Evolutionary conservation across 768 basidiomycete species (phyloP).

Genomic region (Suillus spraguei): DNA sequence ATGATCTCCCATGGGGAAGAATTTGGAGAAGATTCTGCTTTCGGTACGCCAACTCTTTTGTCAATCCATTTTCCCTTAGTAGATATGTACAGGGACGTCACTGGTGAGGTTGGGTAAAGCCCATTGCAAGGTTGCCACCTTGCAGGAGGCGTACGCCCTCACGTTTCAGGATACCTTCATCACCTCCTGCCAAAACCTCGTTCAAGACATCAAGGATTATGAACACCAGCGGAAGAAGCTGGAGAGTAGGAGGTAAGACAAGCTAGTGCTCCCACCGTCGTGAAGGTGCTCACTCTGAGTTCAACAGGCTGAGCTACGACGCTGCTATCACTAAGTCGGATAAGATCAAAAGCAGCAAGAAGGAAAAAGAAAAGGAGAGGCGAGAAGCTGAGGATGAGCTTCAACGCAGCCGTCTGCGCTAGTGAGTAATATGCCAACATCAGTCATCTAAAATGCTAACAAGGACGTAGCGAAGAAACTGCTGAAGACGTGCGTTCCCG

Average conservation of each 20-base stretch:
- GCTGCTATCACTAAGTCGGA: constrained; percentile 71
- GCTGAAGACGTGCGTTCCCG: constrained; percentile 81
- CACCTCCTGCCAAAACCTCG: constrained; percentile 61
- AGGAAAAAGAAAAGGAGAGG: constrained; percentile 76
- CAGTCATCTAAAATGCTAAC: constrained; percentile 8
- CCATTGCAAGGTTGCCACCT: constrained; percentile 80
- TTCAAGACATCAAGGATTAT: constrained; percentile 82
- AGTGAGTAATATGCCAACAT: constrained; percentile 49
- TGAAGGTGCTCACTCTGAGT: not conserved
- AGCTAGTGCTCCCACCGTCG: not conserved
- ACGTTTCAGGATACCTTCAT: constrained; percentile 77
- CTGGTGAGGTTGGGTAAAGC: constrained; percentile 79
- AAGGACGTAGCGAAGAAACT: constrained; percentile 71
- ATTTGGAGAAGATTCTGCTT: constrained; percentile 74
- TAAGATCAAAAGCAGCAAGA: constrained; percentile 70
- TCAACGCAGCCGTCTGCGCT: constrained; percentile 68
- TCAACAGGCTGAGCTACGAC: constrained; percentile 70
- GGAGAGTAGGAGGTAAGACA: constrained; percentile 73
- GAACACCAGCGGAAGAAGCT: constrained; percentile 82
- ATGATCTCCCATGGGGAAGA: constrained; percentile 88
- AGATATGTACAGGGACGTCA: constrained; percentile 53
- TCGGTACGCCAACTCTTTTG: constrained; percentile 46
- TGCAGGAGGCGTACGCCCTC: constrained; percentile 81
- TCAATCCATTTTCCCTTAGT: not conserved
- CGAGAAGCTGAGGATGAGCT: constrained; percentile 83